Conservation (phyloP, 2,329 filamentous ascomycete species). For the Aspergillaceae sp. region DNA sequence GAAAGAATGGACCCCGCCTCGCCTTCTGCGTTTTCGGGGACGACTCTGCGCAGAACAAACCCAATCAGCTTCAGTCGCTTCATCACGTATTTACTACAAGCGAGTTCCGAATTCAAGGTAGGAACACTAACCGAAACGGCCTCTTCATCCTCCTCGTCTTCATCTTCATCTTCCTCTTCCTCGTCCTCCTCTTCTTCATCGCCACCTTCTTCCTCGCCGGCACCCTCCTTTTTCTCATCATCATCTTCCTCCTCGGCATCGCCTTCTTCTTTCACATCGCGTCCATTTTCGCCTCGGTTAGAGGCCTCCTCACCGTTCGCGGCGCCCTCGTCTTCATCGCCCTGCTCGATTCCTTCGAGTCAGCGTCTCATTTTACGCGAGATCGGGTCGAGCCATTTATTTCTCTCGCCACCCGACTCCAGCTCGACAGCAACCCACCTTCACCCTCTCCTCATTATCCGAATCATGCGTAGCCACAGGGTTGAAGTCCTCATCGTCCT, state of each 20-base stretch:
- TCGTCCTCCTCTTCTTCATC: conserved; percentile 48
- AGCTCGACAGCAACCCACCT: conserved; percentile 16
- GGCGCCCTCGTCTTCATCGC: conserved; percentile 32
- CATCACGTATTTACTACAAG: too few relatives aligned
- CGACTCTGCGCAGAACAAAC: conserved; percentile 43
- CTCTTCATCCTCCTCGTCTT: conserved; percentile 51
- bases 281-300: too few relatives aligned
- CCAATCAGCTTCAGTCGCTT: conserved; percentile 6
- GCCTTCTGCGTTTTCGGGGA: conserved; percentile 69
- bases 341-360: conserved; percentile 12
- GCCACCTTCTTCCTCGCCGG: conserved; percentile 49
- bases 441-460: conserved; percentile 51
- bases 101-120: too few relatives aligned
- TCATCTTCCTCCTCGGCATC: conserved; percentile 38
- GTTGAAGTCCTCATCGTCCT: conserved; percentile 84
- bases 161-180: conserved; percentile 38
- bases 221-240: conserved; percentile 36
- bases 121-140: conserved; percentile 42
- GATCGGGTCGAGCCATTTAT: too few relatives aligned
- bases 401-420: conserved; percentile 3
- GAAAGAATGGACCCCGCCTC: conserved; percentile 71
- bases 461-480: conserved; percentile 65
- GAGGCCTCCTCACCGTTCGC: conserved; percentile 18
- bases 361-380: too few relatives aligned
- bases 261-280: conserved; percentile 53